phyloP scores from a whole-genome alignment of 306 rosid species.

The Cucurbita maxima region DNA sequence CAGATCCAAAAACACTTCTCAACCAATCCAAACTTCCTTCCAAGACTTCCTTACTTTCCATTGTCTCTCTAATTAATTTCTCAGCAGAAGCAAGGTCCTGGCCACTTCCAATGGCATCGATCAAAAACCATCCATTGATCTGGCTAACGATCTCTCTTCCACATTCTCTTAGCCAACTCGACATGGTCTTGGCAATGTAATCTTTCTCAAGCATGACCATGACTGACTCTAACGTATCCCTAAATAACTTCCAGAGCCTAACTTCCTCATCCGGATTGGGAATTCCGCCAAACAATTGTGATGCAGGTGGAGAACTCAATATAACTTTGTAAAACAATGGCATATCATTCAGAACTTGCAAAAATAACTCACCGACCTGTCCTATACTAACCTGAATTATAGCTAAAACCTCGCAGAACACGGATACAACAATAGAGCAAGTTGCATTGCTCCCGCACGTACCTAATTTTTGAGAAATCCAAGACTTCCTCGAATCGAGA shows the following conservation, averaged over 20 bases:
- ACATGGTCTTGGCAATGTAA: slow-evolving; percentile 53
- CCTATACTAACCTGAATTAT: slow-evolving; percentile 85
- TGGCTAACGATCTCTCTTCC: slow-evolving; percentile 39
- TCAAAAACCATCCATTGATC: slow-evolving; percentile 60
- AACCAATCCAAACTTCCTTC: slow-evolving; percentile 94
- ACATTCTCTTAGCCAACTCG: slow-evolving; percentile 68
- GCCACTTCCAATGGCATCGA: slow-evolving; percentile 61
- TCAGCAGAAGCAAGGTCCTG: slow-evolving; percentile 74
- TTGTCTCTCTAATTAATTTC: slow-evolving; percentile 74
- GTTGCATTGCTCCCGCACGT: slow-evolving; percentile 28
- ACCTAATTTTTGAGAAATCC: slow-evolving; percentile 47
- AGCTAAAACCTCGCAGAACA: slow-evolving; percentile 68
- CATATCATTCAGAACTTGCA: slow-evolving; percentile 82
- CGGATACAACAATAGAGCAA: slow-evolving; percentile 43
- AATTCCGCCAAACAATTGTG: slow-evolving; percentile 91
- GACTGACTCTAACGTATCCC: slow-evolving; percentile 55
- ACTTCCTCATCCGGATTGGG: slow-evolving; percentile 92
- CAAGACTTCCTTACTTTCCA: slow-evolving; percentile 79
- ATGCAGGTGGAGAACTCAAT: slow-evolving; percentile 64
- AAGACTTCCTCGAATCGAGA: slow-evolving; percentile 68
- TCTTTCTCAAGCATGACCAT: slow-evolving; percentile 63
- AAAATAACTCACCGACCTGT: slow-evolving; percentile 84
- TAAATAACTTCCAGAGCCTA: slow-evolving; percentile 78
- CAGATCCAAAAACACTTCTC: slow-evolving; percentile 83
- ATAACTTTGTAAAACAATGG: slow-evolving; percentile 78